Base-by-base conservation (phyloP, 2,329 filamentous ascomycete species). In the Fusarium albidum region DNA sequence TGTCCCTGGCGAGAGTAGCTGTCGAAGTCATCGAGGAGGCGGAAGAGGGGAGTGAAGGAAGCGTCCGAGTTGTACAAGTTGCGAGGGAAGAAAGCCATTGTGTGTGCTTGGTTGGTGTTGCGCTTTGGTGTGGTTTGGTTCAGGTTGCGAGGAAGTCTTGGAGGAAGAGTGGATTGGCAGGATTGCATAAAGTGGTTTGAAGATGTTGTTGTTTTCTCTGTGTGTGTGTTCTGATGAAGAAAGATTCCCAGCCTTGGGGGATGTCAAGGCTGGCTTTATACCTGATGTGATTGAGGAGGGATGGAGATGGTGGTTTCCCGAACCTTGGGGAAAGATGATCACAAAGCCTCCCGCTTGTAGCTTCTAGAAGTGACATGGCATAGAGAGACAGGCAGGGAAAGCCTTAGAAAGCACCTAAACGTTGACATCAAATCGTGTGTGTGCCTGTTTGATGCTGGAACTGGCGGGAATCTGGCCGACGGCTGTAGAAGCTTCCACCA, bases 21-120 rank as follows among this genome's bases (percentile, higher is more conserved):
- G 68, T 87, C 83, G 61, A 83, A 86, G 73, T 87, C 84, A 64
- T 87, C 83, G 42, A 88, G 80, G 55, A 88, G 79, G 53, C 83
- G 83, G 79, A 88, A 86, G 67, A 88, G 81, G 47, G 83, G 81
- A 31, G 78, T 79, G 72, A 85, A 83, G 71, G 79, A 80, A 63
- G 77, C 68, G 69, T 80, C 75, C 57, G 73, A 63, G 67, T 77
- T 72, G 77, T 82, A 77, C 65, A 80, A 74, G 67, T 75, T 75
- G 70, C 79, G 78, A 53, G 81, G 77, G 76, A 86, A 86, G 76
- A 86, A 76, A 63, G 83, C 80, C 84, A 87, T 87, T 71, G 72
- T 85, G 75, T 41, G 54, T 44, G 57, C 35, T 64, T 65, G 54
- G 44, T 53, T 59, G 40, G 49, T 56, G 37, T 45, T 65, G 50